Percentiles rank a stretch among this genome's conserved stretches.
These are phyloP conservation scores for Phoma sp. DNA, from an alignment of 2,329 filamentous ascomycete genomes.

Conservation along the genomic window DNA sequence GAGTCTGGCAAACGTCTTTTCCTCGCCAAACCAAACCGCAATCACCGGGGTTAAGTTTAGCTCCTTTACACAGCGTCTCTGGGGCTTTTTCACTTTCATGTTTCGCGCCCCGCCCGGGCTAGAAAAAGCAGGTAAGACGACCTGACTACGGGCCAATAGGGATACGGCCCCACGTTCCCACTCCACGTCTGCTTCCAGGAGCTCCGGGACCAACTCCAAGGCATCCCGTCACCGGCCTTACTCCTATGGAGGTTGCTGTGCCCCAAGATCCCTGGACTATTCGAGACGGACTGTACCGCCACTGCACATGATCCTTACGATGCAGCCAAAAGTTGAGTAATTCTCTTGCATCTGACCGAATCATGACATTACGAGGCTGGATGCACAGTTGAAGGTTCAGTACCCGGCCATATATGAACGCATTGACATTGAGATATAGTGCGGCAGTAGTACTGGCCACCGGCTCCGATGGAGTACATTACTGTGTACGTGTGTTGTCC, in stretches of 20 bases:
- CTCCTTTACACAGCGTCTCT: constrained; percentile 27
- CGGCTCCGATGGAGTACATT: constrained; percentile 3
- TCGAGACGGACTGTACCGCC: constrained; percentile 20
- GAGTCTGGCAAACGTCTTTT: constrained; percentile 3
- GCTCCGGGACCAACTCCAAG: constrained; percentile 30
- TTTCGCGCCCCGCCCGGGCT: constrained; percentile 17
- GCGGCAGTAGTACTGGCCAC: constrained; percentile 3
- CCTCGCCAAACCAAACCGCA: constrained; percentile 22
- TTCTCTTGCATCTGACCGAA: constrained; percentile 24
- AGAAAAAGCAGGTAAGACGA: constrained; percentile 37
- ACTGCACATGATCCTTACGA: constrained; percentile 36
- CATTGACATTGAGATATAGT: constrained; percentile 12
- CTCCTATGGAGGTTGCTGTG: constrained; percentile 28
- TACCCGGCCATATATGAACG: constrained; percentile 8
- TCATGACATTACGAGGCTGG: constrained; percentile 21
- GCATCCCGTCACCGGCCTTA: constrained; percentile 32
- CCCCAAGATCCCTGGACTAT: constrained; percentile 22
- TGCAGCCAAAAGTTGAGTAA: constrained; percentile 30
- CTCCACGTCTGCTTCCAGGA: constrained; percentile 13
- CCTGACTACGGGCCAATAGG: constrained; percentile 5
- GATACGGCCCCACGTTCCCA: constrained; percentile 9
- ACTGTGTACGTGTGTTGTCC: constrained; percentile 2
- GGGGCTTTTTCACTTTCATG: constrained; percentile 14
- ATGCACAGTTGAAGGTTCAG: constrained; percentile 5
- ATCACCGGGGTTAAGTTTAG: constrained; percentile 32